Evolutionary conservation across 257 asterid species (phyloP), one percentile per base, ranked within the genome.

Genomic region (Forsythia viridissima): DNA sequence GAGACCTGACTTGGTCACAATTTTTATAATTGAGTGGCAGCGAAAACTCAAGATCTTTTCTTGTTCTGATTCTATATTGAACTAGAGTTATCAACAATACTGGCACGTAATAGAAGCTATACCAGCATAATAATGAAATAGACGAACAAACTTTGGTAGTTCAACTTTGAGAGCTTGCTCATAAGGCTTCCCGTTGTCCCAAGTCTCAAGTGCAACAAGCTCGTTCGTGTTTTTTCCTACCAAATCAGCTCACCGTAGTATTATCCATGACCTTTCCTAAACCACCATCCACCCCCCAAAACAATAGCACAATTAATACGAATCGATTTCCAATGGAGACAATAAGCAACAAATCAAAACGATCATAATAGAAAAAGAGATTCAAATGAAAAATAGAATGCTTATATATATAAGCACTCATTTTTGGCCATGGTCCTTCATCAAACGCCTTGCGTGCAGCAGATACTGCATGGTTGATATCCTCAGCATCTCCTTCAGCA

Each of bases 401-500:
- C 34, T 85, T 89, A 94, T 97, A 91, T 89, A 94, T 97, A 91
- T 92, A 94, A 76, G 98, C 98, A 78, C 94, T 83, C 97, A 92
- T 84, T 80, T 71, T 91, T 21, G 98, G 98, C 98, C 98, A 94
- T 0, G 98, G 95, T 55, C 98, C 98, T 76, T 92, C 97, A 40
- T 92, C 98, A 80, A 94, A 94, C 36, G 98, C 98, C 86, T 90
- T 92, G n/a, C 98, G 96, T 11, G 98, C 98, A 72, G 95, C 90
- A 76, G 93, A 87, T 21, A 94, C 98, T 34, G 98, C 98, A 73
- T 93, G 86, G 44, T 92, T 80, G 74, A 91, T 55, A 80, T 94
- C 98, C 79, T 92, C 98, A 36, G 89, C 91, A 80, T 94, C 97
- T 34, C 98, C 98, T 87, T 94, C 98, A 77, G 98, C 91, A 24